Conservation (phyloP, 129 eudicot species). For the Lactuca saligna region DNA sequence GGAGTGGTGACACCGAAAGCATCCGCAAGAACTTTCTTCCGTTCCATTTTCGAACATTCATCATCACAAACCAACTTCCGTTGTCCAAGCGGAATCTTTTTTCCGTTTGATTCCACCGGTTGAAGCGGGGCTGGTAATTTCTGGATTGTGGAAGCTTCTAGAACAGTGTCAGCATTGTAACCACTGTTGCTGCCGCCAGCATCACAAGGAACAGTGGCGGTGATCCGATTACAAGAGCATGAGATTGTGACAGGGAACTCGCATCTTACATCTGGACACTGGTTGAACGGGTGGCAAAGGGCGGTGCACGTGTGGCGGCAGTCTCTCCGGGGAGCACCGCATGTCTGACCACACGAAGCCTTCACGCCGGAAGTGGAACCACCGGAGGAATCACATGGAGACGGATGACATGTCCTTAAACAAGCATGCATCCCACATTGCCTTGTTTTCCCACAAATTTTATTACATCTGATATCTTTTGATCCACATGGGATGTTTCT, state of each 20-base stretch:
- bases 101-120: constrained; percentile 65
- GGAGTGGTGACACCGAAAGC: constrained; percentile 77
- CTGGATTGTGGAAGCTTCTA: constrained; percentile 73
- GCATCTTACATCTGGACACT: constrained; percentile 84
- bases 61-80: constrained; percentile 89
- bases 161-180: constrained; percentile 55
- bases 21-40: constrained; percentile 84
- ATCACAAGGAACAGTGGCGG: constrained; percentile 86
- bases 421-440: constrained; percentile 98
- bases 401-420: constrained; percentile 77
- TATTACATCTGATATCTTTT: constrained; percentile 82
- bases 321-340: constrained; percentile 96
- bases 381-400: constrained; percentile 69
- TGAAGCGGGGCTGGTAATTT: constrained; percentile 78
- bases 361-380: constrained; percentile 45
- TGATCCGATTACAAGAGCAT: constrained; percentile 76
- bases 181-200: constrained; percentile 71
- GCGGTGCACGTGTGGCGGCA: constrained; percentile 92
- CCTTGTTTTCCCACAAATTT: constrained; percentile 88
- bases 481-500: constrained; percentile 95
- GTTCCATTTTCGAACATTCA: constrained; percentile 79
- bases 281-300: constrained; percentile 64
- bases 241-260: constrained; percentile 84
- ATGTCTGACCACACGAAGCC: constrained; percentile 82
- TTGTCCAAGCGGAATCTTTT: constrained; percentile 80